Conservation (phyloP, 257 asterid species). For the Hygrophila difformis region DNA sequence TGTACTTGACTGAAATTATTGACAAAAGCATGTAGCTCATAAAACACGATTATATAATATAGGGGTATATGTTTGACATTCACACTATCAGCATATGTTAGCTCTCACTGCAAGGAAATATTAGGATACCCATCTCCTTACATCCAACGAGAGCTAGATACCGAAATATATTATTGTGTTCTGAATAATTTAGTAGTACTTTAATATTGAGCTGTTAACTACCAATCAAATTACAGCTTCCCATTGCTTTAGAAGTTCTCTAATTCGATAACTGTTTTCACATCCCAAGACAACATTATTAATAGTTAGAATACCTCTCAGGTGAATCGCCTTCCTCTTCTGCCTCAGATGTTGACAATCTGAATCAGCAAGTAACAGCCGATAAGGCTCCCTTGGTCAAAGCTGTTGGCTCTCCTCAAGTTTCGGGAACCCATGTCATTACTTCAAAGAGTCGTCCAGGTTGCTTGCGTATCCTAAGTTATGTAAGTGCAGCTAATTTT, state of each 20-base stretch:
- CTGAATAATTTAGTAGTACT: no score
- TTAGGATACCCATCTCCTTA: no score
- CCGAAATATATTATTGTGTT: no score
- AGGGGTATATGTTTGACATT: no score
- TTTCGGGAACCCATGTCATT: conserved; percentile 44
- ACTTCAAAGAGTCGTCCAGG: conserved; percentile 35
- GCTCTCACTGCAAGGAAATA: no score
- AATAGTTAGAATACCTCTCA: conserved; percentile 27
- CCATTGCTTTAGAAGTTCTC: no score
- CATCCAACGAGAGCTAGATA: not conserved
- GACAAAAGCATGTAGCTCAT: no score
- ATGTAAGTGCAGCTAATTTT: conserved; percentile 26
- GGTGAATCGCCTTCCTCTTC: conserved; percentile 99
- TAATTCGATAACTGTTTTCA: no score
- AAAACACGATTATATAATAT: no score
- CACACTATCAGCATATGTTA: no score
- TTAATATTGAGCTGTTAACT: not conserved
- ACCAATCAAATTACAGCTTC: conserved; percentile 6
- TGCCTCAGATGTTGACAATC: conserved; percentile 94
- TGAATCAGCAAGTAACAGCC: conserved; percentile 61
- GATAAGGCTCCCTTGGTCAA: conserved; percentile 67
- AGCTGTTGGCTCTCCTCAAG: conserved; percentile 54
- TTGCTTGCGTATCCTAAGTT: conserved; percentile 31
- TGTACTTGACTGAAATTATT: no score
- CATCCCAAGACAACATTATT: not conserved